These are phyloP conservation scores for Laetiporus sulphureus DNA, from an alignment of 1,284 basidiomycete species.

Conservation along the genomic window DNA sequence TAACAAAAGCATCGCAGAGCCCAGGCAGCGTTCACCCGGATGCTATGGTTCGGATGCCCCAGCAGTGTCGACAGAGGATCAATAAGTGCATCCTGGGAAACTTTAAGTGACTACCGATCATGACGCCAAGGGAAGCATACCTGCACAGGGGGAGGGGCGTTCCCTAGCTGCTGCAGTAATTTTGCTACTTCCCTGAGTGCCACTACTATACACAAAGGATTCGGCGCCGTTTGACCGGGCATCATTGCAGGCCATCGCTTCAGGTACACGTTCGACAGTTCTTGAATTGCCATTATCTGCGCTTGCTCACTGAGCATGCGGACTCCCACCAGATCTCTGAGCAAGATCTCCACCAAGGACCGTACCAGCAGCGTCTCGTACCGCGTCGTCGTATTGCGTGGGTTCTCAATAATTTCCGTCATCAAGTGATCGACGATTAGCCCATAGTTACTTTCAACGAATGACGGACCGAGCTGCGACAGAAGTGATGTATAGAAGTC, in stretches of 20 bases:
- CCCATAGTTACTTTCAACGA: slow-evolving; percentile 81
- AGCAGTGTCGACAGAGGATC: slow-evolving; percentile 85
- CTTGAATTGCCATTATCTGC: slow-evolving; percentile 87
- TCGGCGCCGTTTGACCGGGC: slow-evolving; percentile 76
- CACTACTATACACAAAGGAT: slow-evolving; percentile 66
- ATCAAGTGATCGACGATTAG: slow-evolving; percentile 77
- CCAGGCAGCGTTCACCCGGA: slow-evolving; percentile 84
- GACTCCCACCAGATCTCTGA: slow-evolving; percentile 84
- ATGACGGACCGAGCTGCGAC: slow-evolving; percentile 67
- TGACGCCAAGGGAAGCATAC: slow-evolving; percentile 27
- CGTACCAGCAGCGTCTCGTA: slow-evolving; percentile 75
- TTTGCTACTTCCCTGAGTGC: slow-evolving; percentile 83
- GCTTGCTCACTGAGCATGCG: slow-evolving; percentile 89
- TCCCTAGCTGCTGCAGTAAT: slow-evolving; percentile 85
- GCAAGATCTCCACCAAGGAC: slow-evolving; percentile 68
- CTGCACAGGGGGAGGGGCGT: slow-evolving; percentile 85
- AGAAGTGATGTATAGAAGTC: slow-evolving; percentile 85
- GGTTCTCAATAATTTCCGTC: slow-evolving; percentile 63
- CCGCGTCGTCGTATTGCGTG: slow-evolving; percentile 47
- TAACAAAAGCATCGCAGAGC: slow-evolving; percentile 87
- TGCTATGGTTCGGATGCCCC: slow-evolving; percentile 81
- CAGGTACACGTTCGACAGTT: slow-evolving; percentile 75
- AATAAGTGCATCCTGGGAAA: slow-evolving; percentile 67
- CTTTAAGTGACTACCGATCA: neutral
- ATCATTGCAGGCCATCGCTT: slow-evolving; percentile 91